phyloP scores from a whole-genome alignment of 768 basidiomycete genomes.

The Gloeopeniophorella convolvens region DNA sequence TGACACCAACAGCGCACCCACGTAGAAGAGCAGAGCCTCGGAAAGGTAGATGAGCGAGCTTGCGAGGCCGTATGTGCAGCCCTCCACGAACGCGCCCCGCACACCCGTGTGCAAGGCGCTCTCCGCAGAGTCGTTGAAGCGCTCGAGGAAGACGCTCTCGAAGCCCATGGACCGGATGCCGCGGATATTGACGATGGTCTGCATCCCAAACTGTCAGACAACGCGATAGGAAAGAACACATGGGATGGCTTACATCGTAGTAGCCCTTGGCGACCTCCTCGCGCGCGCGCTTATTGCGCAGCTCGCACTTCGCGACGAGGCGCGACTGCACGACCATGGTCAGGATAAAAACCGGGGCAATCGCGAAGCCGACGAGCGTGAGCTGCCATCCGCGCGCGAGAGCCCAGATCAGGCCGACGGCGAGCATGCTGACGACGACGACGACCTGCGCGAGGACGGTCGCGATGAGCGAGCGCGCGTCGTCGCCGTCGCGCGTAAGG shows the following conservation, averaged over 20 bases:
- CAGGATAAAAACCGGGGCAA: slow-evolving; percentile 76
- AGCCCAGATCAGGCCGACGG: slow-evolving; percentile 85
- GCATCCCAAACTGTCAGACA: background rate
- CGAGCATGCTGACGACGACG: slow-evolving; percentile 76
- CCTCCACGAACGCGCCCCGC: slow-evolving; percentile 80
- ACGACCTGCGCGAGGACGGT: slow-evolving; percentile 63
- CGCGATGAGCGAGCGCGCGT: slow-evolving; percentile 71
- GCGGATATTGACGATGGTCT: slow-evolving; percentile 78
- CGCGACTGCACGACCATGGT: slow-evolving; percentile 69
- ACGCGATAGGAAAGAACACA: background rate
- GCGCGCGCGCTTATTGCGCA: slow-evolving; percentile 75
- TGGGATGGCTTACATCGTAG: slow-evolving; percentile 57
- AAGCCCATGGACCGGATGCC: slow-evolving; percentile 87
- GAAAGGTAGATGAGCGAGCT: slow-evolving; percentile 82
- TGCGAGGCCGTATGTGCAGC: slow-evolving; percentile 74
- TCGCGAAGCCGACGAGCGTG: slow-evolving; percentile 81
- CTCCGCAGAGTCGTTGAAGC: slow-evolving; percentile 61
- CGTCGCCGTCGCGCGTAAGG: slow-evolving; percentile 86
- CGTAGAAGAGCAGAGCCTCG: slow-evolving; percentile 87
- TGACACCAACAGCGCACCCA: slow-evolving; percentile 80
- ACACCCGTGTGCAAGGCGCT: slow-evolving; percentile 61
- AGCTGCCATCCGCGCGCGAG: slow-evolving; percentile 86
- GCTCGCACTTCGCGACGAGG: slow-evolving; percentile 66
- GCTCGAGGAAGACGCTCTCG: slow-evolving; percentile 56
- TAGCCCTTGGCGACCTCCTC: slow-evolving; percentile 82